Evolutionary conservation across 768 basidiomycete species (phyloP), one percentile per base, ranked within the genome.

Genomic region (Exidia glandulosa): DNA sequence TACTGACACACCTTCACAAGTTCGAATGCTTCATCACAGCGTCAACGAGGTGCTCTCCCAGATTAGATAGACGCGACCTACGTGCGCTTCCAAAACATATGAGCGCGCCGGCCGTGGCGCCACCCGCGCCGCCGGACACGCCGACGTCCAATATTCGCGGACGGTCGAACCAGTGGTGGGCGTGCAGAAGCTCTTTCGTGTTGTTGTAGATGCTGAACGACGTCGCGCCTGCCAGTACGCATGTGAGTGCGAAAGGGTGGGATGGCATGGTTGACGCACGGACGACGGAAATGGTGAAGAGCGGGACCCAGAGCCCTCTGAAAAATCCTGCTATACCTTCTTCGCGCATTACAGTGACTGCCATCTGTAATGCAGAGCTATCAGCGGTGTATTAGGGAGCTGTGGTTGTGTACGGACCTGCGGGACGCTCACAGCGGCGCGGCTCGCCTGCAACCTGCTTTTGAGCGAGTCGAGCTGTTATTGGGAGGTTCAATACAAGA

Each of bases 221-320:
- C 32, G 90, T 86, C 32, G 93, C 91, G 63, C 90, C 89, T 93
- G 64, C 37, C 10, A n/a, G 23, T 30, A 63, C 23, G 37, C 60
- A 37, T 45, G 62, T 33, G 62, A 57, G 57, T 58, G 59, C 36
- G 58, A 29, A 14, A 55, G 30, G 41, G 52, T 33, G 57, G 59
- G 57, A 23, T 56, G 55, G 56, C n/a, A 58, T 5, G 32, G 16
- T 41, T 23, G 54, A 90, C 90, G 75, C 71, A 86, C 95, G 91
- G 71, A 97, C 94, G 70, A 95, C 92, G 4, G 94, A 93, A 66
- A 98, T 98, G 9, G 94, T 95, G 73, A 93, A 79, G 59, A 97
- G 81, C 54, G 95, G 94, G 66, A 98, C 89, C 84, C 89, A 90
- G 57, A 94, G 68, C 60, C 91, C 91, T 60, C 93, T 81, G 72